Evolutionary conservation across 352 stramenopile genomes (phyloP).

Genomic region (Globisporangium orthogonon): DNA sequence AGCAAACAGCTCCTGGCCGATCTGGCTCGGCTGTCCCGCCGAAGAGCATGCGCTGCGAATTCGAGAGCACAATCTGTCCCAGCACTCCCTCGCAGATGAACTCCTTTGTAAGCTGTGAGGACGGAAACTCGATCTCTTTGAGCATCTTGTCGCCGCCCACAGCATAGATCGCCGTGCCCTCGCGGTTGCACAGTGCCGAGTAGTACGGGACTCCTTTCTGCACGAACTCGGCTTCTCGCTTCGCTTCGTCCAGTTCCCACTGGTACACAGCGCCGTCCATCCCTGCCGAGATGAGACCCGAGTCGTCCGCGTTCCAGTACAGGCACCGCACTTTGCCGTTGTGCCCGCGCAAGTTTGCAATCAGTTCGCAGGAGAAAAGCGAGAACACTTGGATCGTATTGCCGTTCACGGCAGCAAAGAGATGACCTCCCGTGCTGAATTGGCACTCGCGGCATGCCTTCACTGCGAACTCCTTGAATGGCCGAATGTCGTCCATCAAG

Average conservation of each 20-base stretch:
- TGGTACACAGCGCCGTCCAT: constrained; percentile 92
- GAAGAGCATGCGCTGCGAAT: constrained; percentile 88
- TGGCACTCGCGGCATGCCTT: constrained; percentile 89
- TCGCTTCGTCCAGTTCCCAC: constrained; percentile 90
- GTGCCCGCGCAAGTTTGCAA: constrained; percentile 88
- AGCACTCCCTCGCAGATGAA: constrained; percentile 76
- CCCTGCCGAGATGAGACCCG: constrained; percentile 80
- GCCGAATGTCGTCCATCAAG: constrained; percentile 91
- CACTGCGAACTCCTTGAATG: constrained; percentile 88
- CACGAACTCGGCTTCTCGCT: constrained; percentile 89
- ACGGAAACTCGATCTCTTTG: constrained; percentile 87
- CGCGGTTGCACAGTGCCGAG: constrained; percentile 79
- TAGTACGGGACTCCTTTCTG: constrained; percentile 91
- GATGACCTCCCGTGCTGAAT: constrained; percentile 89
- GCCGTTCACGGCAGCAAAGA: constrained; percentile 85
- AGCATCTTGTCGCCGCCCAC: constrained; percentile 88
- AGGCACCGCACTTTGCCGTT: constrained; percentile 78
- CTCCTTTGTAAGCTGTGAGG: constrained; percentile 68
- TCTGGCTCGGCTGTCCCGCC: constrained; percentile 69
- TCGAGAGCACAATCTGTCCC: constrained; percentile 80
- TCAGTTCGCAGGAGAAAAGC: constrained; percentile 88
- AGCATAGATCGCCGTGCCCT: constrained; percentile 76
- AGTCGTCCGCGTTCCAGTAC: constrained; percentile 69
- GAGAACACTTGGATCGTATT: constrained; percentile 86
- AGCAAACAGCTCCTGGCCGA: constrained; percentile 57